phyloP scores from a whole-genome alignment of 495 filamentous ascomycete species.

The Tuber melanosporum region DNA sequence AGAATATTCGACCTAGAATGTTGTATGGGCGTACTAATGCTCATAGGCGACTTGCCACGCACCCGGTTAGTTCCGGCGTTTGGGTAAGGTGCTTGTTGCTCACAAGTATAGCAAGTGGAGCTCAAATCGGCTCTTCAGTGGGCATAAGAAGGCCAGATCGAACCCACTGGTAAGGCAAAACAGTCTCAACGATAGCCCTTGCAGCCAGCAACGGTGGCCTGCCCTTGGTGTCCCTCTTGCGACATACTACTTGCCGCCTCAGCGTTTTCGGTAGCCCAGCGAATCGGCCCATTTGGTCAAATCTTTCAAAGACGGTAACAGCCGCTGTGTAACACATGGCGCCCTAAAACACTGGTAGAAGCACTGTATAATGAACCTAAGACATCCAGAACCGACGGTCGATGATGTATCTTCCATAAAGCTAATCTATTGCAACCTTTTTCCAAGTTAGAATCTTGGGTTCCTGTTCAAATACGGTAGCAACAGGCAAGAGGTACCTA shows the following conservation, averaged over 20 bases:
- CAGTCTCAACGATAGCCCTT: neutral
- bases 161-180: neutral
- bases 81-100: too few species aligned
- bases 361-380: neutral
- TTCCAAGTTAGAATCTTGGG: neutral
- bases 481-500: neutral
- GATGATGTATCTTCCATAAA: neutral
- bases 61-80: too few species aligned
- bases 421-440: neutral
- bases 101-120: too few species aligned
- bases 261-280: neutral
- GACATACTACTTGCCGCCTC: neutral
- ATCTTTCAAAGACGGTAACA: neutral
- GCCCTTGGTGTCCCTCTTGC: neutral
- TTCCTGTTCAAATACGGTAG: neutral
- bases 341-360: neutral
- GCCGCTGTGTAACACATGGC: neutral
- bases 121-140: too few species aligned
- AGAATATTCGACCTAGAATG: too few species aligned
- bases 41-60: too few species aligned
- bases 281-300: neutral
- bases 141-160: neutral
- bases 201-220: neutral
- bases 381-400: neutral
- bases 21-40: too few species aligned